phyloP scores from a whole-genome alignment of 106 monocot genomes.

The Iris macrosiphon region DNA sequence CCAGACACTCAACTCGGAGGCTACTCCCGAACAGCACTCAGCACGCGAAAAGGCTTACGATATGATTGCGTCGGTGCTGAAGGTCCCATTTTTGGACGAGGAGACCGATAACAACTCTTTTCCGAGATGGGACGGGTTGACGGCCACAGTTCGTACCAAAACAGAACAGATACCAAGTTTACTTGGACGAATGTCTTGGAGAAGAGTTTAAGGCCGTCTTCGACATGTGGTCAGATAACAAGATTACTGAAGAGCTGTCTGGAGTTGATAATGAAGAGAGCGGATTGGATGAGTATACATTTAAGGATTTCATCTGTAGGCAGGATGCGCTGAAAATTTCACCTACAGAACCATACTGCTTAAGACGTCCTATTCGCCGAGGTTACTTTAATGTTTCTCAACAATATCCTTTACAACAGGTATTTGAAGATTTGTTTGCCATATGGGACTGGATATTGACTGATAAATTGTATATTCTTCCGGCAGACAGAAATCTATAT shows the following conservation, averaged over 20 bases:
- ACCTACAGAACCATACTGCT: slow-evolving; percentile 62
- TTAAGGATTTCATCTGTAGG: slow-evolving; percentile 65
- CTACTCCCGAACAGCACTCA: slow-evolving; percentile 43
- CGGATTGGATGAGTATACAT: slow-evolving; percentile 30
- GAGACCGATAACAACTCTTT: slow-evolving; percentile 43
- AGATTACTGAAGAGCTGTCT: slow-evolving; percentile 16
- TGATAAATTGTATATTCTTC: slow-evolving; percentile 67
- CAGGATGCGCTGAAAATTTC: slow-evolving; percentile 89
- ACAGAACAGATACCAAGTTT: slow-evolving; percentile 44
- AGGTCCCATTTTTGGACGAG: slow-evolving; percentile 75
- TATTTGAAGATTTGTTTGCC: slow-evolving; percentile 63
- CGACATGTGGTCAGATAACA: slow-evolving; percentile 32
- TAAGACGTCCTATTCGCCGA: slow-evolving; percentile 78
- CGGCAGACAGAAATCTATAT: slow-evolving; percentile 49
- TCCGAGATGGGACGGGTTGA: slow-evolving; percentile 79
- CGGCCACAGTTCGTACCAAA: slow-evolving; percentile 50
- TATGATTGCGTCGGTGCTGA: slow-evolving; percentile 65
- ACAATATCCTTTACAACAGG: slow-evolving; percentile 76
- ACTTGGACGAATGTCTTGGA: slow-evolving; percentile 79
- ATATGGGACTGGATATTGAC: slow-evolving; percentile 98
- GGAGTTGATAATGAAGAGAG: slow-evolving; percentile 18
- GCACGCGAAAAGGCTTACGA: slow-evolving; percentile 90
- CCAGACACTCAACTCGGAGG: slow-evolving; percentile 63
- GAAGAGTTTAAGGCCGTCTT: slow-evolving; percentile 16
- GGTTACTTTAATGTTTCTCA: slow-evolving; percentile 94